A percentile compares a stretch with the other conserved stretches of the same genome.
These are phyloP conservation scores for Nepenthes alata DNA, from an alignment of 179 eudicot genomes.

Conservation along the genomic window DNA sequence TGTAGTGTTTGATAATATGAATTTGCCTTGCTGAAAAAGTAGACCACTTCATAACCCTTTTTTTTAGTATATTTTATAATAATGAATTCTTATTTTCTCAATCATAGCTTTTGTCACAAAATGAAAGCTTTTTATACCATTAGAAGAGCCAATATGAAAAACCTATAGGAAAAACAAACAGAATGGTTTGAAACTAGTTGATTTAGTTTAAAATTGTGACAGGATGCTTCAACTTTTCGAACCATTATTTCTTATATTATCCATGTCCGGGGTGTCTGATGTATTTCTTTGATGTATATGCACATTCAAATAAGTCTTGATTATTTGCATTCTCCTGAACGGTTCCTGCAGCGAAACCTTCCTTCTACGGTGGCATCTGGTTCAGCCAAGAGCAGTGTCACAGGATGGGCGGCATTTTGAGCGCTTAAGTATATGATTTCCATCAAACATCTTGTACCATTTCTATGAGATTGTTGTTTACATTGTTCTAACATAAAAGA, in stretches of 20 bases:
- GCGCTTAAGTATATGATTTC: not conserved
- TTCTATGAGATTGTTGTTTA: constrained; percentile 17
- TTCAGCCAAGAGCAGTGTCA: constrained; percentile 54
- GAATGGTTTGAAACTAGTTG: too few relatives aligned
- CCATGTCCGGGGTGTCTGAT: too few relatives aligned
- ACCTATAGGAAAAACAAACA: too few relatives aligned
- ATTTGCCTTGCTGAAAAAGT: not conserved
- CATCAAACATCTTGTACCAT: not conserved
- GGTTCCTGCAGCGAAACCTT: constrained; percentile 57
- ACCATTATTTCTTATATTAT: too few relatives aligned
- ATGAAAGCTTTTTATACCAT: too few relatives aligned
- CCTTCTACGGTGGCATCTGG: constrained; percentile 66
- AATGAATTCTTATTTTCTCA: too few relatives aligned
- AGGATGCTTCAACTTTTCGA: too few relatives aligned
- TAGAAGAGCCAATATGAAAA: too few relatives aligned
- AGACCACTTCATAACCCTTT: too few relatives aligned
- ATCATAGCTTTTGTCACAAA: too few relatives aligned
- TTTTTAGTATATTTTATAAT: not conserved
- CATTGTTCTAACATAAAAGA: constrained; percentile 9
- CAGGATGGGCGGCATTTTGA: constrained; percentile 99
- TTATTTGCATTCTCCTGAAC: constrained; percentile 8
- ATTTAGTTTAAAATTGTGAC: too few relatives aligned
- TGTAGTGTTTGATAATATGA: not conserved
- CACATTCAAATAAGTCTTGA: not conserved
- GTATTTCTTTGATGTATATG: not conserved